These are phyloP conservation scores for Linderina pennispora DNA, from an alignment of 192 early-diverging fungal species.

Conservation along the genomic window DNA sequence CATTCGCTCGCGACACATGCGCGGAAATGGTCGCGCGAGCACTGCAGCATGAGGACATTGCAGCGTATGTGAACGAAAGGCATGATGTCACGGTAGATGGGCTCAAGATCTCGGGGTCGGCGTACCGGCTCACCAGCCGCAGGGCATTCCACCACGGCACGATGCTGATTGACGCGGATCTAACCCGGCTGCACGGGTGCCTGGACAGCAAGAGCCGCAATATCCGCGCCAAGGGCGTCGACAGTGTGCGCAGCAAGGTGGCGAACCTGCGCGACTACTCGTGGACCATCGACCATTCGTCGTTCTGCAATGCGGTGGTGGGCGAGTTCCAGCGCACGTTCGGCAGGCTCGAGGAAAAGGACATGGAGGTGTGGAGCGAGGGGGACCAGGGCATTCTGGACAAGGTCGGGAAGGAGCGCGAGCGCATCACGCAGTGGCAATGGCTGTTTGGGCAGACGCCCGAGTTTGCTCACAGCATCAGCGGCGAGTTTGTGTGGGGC, in stretches of 20 bases:
- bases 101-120: slow-evolving; percentile 88
- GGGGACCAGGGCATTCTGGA: slow-evolving; percentile 7
- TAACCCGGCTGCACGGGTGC: slow-evolving; percentile 48
- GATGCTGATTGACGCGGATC: slow-evolving; percentile 91
- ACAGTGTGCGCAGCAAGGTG: slow-evolving; percentile 83
- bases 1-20: slow-evolving; percentile 69
- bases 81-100: slow-evolving; percentile 85
- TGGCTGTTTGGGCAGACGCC: slow-evolving; percentile 94
- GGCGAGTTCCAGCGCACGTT: slow-evolving; percentile 65
- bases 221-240: slow-evolving; percentile 82
- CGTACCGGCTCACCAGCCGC: slow-evolving; percentile 80
- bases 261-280: slow-evolving; percentile 76
- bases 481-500: slow-evolving; percentile 24
- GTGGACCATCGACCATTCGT: slow-evolving; percentile 71
- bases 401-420: slow-evolving; percentile 16
- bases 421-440: slow-evolving; percentile 64
- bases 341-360: slow-evolving; percentile 10
- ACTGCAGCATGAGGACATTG: slow-evolving; percentile 67
- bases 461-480: slow-evolving; percentile 60
- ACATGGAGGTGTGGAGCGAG: slow-evolving; percentile 10
- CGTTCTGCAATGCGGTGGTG: slow-evolving; percentile 72
- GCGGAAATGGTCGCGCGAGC: slow-evolving; percentile 73
- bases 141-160: slow-evolving; percentile 97
- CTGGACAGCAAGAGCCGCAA: slow-evolving; percentile 46
- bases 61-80: slow-evolving; percentile 74